phyloP scores from a whole-genome alignment of 768 basidiomycete species.

The Lactifluus pinguis region DNA sequence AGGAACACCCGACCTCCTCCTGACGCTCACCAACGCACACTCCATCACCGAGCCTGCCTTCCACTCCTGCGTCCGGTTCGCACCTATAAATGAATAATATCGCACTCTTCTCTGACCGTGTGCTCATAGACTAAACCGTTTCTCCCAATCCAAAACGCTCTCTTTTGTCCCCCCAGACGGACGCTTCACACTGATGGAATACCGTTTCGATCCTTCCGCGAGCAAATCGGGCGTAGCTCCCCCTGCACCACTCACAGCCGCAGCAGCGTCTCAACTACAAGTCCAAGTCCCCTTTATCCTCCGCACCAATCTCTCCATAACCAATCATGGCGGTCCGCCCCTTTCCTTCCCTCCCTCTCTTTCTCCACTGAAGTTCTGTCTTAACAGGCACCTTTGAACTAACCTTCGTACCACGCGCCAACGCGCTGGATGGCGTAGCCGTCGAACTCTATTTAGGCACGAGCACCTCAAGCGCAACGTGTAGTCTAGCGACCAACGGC shows the following conservation, averaged over 20 bases:
- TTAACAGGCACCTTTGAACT: constrained; percentile 49
- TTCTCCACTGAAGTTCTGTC: constrained; percentile 5
- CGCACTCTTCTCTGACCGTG: neutral
- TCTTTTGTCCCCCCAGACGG: constrained; percentile 96
- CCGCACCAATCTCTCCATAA: constrained; percentile 27
- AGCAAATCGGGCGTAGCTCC: constrained; percentile 29
- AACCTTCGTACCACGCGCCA: constrained; percentile 27
- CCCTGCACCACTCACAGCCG: constrained; percentile 26
- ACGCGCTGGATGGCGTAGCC: constrained; percentile 60
- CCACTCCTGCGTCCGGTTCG: constrained; percentile 87
- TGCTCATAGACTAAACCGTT: constrained; percentile 57
- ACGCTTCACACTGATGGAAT: constrained; percentile 74
- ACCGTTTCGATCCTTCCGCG: constrained; percentile 52
- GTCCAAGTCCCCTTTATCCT: constrained; percentile 30
- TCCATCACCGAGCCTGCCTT: constrained; percentile 59
- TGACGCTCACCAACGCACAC: constrained; percentile 46
- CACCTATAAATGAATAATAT: neutral
- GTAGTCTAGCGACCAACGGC: constrained; percentile 49
- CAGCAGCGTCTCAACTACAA: constrained; percentile 19
- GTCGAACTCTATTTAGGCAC: constrained; percentile 71
- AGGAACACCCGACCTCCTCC: constrained; percentile 88
- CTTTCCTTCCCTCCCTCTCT: neutral
- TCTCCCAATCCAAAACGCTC: constrained; percentile 63
- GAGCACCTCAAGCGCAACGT: constrained; percentile 63
- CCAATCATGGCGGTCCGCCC: constrained; percentile 35